These are phyloP conservation scores for Picocystis sp. DNA, from an alignment of 163 green algal species.

Conservation along the genomic window DNA sequence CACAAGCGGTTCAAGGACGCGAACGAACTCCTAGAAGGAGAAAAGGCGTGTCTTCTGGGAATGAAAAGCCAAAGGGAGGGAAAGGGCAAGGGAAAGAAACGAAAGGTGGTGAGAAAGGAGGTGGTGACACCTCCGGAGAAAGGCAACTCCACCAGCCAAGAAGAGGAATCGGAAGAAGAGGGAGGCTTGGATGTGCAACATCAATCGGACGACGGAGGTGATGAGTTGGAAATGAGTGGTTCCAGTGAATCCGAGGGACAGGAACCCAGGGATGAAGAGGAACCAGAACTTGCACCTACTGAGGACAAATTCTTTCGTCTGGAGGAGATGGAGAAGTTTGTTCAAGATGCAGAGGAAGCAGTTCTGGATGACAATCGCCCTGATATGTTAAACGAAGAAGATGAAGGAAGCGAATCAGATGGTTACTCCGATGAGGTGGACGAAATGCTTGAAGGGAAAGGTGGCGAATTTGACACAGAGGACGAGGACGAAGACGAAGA, in stretches of 20 bases:
- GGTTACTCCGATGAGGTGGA: conserved; percentile 20
- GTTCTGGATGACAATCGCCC: background rate
- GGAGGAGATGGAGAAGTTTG: conserved; percentile 61
- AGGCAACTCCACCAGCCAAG: too few relatives aligned
- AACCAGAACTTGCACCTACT: conserved; percentile 11
- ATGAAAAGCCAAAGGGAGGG: too few relatives aligned
- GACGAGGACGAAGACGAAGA: conserved; percentile 17
- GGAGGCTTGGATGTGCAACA: background rate
- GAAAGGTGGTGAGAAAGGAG: too few relatives aligned
- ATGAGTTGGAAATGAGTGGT: background rate
- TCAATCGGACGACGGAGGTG: background rate
- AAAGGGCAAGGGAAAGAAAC: background rate
- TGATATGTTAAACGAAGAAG: conserved; percentile 8
- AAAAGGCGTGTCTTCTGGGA: background rate
- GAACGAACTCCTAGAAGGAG: background rate
- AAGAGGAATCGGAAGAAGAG: conserved; percentile 24
- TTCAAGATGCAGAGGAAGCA: conserved; percentile 58
- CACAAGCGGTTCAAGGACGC: conserved; percentile 4
- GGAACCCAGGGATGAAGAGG: conserved; percentile 10
- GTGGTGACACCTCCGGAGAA: too few relatives aligned
- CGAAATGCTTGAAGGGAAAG: background rate
- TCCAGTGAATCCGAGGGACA: conserved; percentile 1
- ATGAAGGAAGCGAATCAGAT: conserved; percentile 11
- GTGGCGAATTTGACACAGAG: background rate
- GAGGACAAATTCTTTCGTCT: conserved; percentile 44